Evolutionary conservation across 1,139 yeast genomes (phyloP).

Genomic region (Lodderomyces beijingensis): DNA sequence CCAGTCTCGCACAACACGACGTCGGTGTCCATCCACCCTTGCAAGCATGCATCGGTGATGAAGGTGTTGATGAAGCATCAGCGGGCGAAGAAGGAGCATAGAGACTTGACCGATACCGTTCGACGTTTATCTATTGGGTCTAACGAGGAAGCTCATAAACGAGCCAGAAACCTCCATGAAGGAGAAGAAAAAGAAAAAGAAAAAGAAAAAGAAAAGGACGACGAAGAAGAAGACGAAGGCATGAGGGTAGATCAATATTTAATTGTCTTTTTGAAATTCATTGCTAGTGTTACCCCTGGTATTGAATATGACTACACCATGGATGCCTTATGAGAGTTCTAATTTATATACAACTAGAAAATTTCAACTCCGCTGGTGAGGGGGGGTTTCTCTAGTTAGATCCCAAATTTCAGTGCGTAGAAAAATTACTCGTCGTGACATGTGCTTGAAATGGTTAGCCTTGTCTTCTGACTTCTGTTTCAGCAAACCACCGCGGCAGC

Average conservation of each 20-base stretch:
- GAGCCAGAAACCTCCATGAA: constrained; percentile 13
- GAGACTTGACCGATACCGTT: constrained; percentile 18
- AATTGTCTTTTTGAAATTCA: constrained; percentile 83
- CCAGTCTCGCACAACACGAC: constrained; percentile 80
- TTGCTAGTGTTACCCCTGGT: constrained; percentile 96
- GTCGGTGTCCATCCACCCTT: constrained; percentile 91
- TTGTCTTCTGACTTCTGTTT: too few relatives aligned
- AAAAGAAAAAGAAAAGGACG: constrained; percentile 12
- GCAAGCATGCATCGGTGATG: constrained; percentile 95
- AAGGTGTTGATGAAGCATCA: constrained; percentile 68
- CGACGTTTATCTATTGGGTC: constrained; percentile 22
- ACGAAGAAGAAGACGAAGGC: constrained; percentile 30
- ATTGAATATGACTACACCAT: constrained; percentile 95
- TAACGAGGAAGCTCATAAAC: constrained; percentile 10
- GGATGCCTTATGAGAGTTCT: constrained; percentile 68
- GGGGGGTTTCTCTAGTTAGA: background rate
- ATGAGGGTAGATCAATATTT: constrained; percentile 88
- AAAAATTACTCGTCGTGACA: background rate
- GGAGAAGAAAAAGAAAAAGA: constrained; percentile 12
- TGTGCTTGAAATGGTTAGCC: too few relatives aligned
- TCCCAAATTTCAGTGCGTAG: background rate
- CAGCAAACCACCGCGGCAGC: too few relatives aligned
- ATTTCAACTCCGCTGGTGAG: background rate
- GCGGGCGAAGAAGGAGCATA: constrained; percentile 18
- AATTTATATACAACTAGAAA: background rate